Evolutionary conservation across 352 stramenopile genomes (phyloP).

Genomic region (Bremia lactucae): DNA sequence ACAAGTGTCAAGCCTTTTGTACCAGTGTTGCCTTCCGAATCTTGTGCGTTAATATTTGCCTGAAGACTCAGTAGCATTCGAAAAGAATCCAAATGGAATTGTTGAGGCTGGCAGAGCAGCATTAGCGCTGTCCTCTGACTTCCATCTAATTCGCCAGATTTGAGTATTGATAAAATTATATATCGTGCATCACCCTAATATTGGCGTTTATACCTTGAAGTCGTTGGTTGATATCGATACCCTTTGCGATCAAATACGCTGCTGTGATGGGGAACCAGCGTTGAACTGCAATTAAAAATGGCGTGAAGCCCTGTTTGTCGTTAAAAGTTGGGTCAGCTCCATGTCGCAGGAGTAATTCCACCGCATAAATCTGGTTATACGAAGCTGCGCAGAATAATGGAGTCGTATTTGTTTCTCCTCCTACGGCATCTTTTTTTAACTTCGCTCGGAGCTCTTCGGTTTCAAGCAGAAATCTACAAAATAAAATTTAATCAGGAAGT

Average conservation of each 20-base stretch:
- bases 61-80: conserved; percentile 72
- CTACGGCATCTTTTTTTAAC: conserved; percentile 40
- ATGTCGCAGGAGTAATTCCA: conserved; percentile 56
- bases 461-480: conserved; percentile 37
- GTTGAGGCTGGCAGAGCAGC: conserved; percentile 52
- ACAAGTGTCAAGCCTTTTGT: neutral
- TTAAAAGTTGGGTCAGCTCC: conserved; percentile 42
- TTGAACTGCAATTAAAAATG: conserved; percentile 63
- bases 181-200: neutral
- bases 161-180: conserved; percentile 2
- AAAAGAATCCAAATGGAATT: conserved; percentile 74
- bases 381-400: conserved; percentile 66
- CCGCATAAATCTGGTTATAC: conserved; percentile 72
- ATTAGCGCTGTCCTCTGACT: conserved; percentile 52
- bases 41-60: conserved; percentile 36
- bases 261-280: conserved; percentile 64
- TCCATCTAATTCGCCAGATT: conserved; percentile 6
- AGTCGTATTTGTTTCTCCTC: conserved; percentile 48
- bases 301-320: conserved; percentile 41
- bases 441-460: conserved; percentile 20
- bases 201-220: conserved; percentile 24
- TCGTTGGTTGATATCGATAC: conserved; percentile 47
- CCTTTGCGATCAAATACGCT: conserved; percentile 67
- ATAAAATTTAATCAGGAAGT: neutral
- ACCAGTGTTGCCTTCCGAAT: conserved; percentile 64